Base-by-base conservation (phyloP, 768 basidiomycete genomes). In the Kwoniella mangroviensis region DNA sequence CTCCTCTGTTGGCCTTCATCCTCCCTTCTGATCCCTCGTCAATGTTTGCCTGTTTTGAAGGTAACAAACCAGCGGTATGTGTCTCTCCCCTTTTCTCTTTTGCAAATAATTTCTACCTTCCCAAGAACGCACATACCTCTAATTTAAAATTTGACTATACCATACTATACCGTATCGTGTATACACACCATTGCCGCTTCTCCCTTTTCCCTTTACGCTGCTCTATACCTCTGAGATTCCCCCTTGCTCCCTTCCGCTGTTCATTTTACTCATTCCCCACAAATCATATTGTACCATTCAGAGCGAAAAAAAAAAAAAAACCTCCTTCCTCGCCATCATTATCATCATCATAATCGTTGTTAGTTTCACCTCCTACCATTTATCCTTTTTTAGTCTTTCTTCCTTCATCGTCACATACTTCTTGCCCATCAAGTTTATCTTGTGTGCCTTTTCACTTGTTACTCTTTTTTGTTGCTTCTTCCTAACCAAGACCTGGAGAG, bases 321-420 rank as follows among this genome's bases (percentile, higher is more conserved):
- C 19, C 12, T 49, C 12, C 42, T 43, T 43, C n/a, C 34, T 34
- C 34, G 34, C 6, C 9, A 34, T 34, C 34, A 34, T 49, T 12
- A 49, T 49, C 45, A 49, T 49, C n/a, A 57, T 52, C 6, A 19
- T 49, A 15, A 19, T 49, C 64, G 69, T n/a, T 63, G 67, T 1
- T 41, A 58, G 52, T 70, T 63, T 54, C 66, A 68, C 22, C 73
- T 69, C 53, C 54, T 71, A 45, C 22, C 21, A 0, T 52, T 52
- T 21, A 3, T 64, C 45, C 17, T 24, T 28, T 40, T 40, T 57
- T 43, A 17, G 43, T 52, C 65, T 53, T 58, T 61, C 28, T 13
- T n/a, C 22, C 22, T 57, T 43, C 42, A 58, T 24, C 21, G 9
- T 65, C 55, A 21, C 28, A 26, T 41, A 54, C 34, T 56, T 65